Evolutionary conservation across 306 rosid genomes (phyloP).

Genomic region (Hippophae tibetana): DNA sequence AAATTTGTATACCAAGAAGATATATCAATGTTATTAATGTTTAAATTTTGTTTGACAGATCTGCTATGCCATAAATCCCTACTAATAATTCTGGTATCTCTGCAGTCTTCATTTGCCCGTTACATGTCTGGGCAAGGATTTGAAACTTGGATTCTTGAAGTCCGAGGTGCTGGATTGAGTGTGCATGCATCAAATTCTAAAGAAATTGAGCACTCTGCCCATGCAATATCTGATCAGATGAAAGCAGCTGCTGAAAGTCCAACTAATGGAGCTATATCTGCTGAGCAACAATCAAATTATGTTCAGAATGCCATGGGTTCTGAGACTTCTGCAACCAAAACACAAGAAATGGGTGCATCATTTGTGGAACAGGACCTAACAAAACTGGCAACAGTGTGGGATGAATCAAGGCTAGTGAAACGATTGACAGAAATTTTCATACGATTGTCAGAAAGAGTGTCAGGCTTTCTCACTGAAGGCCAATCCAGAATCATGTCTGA

Average conservation of each 20-base stretch:
- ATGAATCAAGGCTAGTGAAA: constrained; percentile 61
- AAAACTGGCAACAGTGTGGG: constrained; percentile 44
- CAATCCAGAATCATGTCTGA: constrained; percentile 66
- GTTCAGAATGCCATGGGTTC: constrained; percentile 10
- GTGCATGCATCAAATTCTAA: constrained; percentile 36
- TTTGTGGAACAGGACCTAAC: too few species aligned
- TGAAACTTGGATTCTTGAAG: constrained; percentile 94
- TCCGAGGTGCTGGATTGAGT: constrained; percentile 97
- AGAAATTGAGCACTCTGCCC: constrained; percentile 52
- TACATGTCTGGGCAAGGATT: constrained; percentile 88
- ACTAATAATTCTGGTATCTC: constrained; percentile 15
- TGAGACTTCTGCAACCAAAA: too few species aligned
- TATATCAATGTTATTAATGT: background rate
- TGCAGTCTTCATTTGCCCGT: constrained; percentile 95
- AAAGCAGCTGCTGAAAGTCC: constrained; percentile 46
- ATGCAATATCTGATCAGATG: constrained; percentile 58
- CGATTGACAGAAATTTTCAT: constrained; percentile 61
- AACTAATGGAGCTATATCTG: constrained; percentile 35
- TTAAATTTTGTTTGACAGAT: background rate
- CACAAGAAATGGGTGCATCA: too few species aligned
- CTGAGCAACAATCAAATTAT: constrained; percentile 34
- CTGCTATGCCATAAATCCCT: background rate
- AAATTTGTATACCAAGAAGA: background rate
- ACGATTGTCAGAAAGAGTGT: constrained; percentile 66
- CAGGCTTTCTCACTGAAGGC: constrained; percentile 83